Evolutionary conservation across 495 filamentous ascomycete genomes (phyloP).

Genomic region (Aspergillus diversus): DNA sequence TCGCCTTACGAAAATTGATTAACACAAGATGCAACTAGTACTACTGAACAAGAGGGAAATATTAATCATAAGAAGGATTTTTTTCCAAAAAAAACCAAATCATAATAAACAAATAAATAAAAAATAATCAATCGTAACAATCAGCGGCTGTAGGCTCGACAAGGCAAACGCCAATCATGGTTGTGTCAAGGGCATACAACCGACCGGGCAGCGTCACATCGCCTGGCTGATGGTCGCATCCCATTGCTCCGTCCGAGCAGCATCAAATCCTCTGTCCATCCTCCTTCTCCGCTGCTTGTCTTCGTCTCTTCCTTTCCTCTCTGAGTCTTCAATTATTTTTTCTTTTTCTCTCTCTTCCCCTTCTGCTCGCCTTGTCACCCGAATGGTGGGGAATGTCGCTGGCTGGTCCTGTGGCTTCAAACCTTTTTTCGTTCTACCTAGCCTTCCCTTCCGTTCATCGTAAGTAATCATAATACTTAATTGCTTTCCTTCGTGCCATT

Average conservation of each 20-base stretch:
- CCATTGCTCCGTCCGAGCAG: conserved; percentile 19
- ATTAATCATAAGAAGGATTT: too few relatives aligned
- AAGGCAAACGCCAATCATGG: conserved; percentile 17
- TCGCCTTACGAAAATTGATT: background rate
- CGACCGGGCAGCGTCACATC: conserved; percentile 35
- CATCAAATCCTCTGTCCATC: conserved; percentile 15
- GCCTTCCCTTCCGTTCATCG: conserved; percentile 1
- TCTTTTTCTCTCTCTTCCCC: conserved; percentile 15
- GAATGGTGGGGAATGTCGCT: conserved; percentile 25
- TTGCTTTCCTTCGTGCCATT: conserved; percentile 15
- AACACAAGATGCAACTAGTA: background rate
- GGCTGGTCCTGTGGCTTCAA: conserved; percentile 27
- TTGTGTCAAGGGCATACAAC: conserved; percentile 18
- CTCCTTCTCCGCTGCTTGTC: conserved; percentile 11
- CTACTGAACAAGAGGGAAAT: background rate
- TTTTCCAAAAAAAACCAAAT: too few relatives aligned
- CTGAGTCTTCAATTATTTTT: conserved; percentile 20
- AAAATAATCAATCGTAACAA: conserved; percentile 11
- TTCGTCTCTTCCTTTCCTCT: conserved; percentile 10
- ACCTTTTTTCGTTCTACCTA: conserved; percentile 19
- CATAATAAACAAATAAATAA: background rate
- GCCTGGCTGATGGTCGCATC: conserved; percentile 34
- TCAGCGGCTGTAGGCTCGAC: conserved; percentile 1
- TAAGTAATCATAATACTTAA: conserved; percentile 26
- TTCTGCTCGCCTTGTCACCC: conserved; percentile 9